These are phyloP conservation scores for Dioscorea zingiberensis DNA, from an alignment of 106 monocot species.

Conservation along the genomic window DNA sequence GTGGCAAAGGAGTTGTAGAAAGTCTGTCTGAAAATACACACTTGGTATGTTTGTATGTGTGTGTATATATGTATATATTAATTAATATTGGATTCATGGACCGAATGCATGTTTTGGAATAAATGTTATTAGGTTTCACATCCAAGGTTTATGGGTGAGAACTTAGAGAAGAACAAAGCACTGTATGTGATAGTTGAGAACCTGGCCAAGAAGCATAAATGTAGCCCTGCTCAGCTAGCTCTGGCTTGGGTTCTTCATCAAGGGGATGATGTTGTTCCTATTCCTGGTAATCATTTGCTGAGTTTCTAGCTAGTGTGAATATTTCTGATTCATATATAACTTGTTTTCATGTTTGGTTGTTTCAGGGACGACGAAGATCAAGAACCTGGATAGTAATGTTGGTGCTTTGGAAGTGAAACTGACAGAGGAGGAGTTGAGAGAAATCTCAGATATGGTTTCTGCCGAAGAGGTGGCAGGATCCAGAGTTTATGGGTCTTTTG, in stretches of 20 bases:
- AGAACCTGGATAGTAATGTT: constrained; percentile 7
- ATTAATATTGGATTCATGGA: too few relatives aligned
- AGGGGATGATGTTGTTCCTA: too few relatives aligned
- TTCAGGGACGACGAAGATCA: background rate
- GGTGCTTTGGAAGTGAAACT: background rate
- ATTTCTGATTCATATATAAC: too few relatives aligned
- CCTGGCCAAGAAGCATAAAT: constrained; percentile 44
- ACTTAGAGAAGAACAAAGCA: constrained; percentile 66
- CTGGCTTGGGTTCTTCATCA: constrained; percentile 24
- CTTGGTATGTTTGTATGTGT: constrained; percentile 20
- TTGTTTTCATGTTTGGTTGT: too few relatives aligned
- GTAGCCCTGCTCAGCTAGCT: constrained; percentile 69
- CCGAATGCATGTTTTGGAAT: too few relatives aligned
- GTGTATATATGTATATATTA: background rate
- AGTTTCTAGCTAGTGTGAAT: too few relatives aligned
- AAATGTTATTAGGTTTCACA: background rate
- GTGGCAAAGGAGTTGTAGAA: constrained; percentile 53
- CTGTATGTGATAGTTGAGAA: constrained; percentile 38
- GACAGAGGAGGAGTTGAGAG: background rate
- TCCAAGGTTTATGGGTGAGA: constrained; percentile 20
- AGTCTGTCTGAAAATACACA: constrained; percentile 32
- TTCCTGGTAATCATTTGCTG: too few relatives aligned
- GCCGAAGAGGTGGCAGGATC: too few relatives aligned
- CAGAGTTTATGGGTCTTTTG: too few relatives aligned
- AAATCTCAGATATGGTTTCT: too few relatives aligned